Base-by-base conservation (phyloP, 2,329 filamentous ascomycete species). In the Colletotrichum orchidophilum region DNA sequence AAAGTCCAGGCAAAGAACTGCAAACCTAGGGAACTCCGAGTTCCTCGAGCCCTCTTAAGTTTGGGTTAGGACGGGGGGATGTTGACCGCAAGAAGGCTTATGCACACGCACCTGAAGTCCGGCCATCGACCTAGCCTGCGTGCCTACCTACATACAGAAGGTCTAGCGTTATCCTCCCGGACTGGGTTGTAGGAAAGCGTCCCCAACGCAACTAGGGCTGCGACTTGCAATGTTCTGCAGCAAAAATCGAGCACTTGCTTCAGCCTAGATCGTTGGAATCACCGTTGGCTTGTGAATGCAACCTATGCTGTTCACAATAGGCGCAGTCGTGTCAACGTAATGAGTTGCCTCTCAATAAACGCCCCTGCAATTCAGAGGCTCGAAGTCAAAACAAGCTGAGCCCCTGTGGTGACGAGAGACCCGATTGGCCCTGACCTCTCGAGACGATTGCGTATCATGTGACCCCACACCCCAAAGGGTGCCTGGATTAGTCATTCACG, bases 331-430 rank as follows among this genome's bases (percentile, higher is more conserved):
- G 11, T 8, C 18, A 24, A 53, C 8, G 26, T 31, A 7, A 21
- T 3, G 13, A 5, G 6, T 31, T 31, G 52, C 26, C 12, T 13
- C 50, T 0, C 12, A 15, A 11, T 31, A 31, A 54, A 46, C 3
- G 8, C 24, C 6, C 13, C 26, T 8, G 50, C 52, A 42, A 50
- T 50, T 29, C 29, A 13, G n/a, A 54, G 33, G 46, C 39, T 18
- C 63, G 69, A 71, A 50, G 69, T 71, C 65, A 50, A 71, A 69
- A 69, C 69, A 71, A 70, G 69, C 49, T 26, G 27, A 35, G 53
- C 50, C 42, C 33, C n/a, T 55, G 26, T 24, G 13, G 39, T 7
- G n/a, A 42, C 21, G 31, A 11, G 18, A 21, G 39, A 61, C 50
- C 63, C 31, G 29, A 62, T 70, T 67, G 63, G 63, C 21, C 24